These are phyloP conservation scores for Cyclotella kingstonii DNA, from an alignment of 108 stramenopile species.

Conservation along the genomic window DNA sequence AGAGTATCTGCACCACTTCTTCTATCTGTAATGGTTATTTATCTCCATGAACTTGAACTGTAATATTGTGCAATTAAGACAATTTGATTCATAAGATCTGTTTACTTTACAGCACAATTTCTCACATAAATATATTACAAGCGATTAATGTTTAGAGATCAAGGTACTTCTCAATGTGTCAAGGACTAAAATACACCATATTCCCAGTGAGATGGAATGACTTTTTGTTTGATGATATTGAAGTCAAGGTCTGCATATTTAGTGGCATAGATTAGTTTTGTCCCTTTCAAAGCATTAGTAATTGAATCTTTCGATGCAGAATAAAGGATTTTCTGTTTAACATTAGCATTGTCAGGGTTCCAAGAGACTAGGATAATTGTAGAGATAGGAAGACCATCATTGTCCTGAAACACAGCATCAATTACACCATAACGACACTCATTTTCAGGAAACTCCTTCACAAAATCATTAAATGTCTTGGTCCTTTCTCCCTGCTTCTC, in stretches of 20 bases:
- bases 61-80: too few species aligned
- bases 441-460: constrained; percentile 74
- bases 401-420: constrained; percentile 84
- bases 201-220: too few species aligned
- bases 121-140: too few species aligned
- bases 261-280: constrained; percentile 86
- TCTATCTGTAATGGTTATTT: too few species aligned
- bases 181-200: too few species aligned
- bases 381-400: constrained; percentile 88
- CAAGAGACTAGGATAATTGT: constrained; percentile 93
- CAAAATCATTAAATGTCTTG: constrained; percentile 81
- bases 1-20: too few species aligned
- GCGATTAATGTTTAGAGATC: too few species aligned
- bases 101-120: too few species aligned
- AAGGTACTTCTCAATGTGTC: too few species aligned
- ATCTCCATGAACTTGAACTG: too few species aligned
- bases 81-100: too few species aligned
- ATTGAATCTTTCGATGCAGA: constrained; percentile 91
- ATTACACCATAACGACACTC: constrained; percentile 93
- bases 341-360: constrained; percentile 87
- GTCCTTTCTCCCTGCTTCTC: constrained; percentile 58
- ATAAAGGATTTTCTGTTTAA: constrained; percentile 94
- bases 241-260: constrained; percentile 83
- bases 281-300: constrained; percentile 75
- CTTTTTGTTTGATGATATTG: too few species aligned